A percentile compares a stretch with the other conserved stretches of the same genome.
Evolutionary conservation across 352 stramenopile genomes (phyloP).

Genomic region (Pythium dissimile): DNA sequence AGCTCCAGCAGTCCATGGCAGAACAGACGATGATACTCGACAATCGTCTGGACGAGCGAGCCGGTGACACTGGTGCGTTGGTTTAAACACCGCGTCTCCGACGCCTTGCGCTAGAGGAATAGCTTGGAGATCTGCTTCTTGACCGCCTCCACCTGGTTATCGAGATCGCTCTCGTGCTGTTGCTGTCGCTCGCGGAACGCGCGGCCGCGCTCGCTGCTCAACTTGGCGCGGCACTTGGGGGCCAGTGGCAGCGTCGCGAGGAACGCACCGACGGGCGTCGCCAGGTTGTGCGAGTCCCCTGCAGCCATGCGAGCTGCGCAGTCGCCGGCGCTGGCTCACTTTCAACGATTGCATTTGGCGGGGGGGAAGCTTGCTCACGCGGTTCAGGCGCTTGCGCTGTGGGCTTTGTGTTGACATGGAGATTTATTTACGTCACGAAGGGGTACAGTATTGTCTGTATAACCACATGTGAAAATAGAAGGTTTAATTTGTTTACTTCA

Average conservation of each 20-base stretch:
- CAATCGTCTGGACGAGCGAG: constrained; percentile 9
- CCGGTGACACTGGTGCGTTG: background rate
- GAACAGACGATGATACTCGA: constrained; percentile 22
- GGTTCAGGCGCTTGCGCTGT: too few relatives aligned
- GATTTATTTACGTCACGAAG: too few relatives aligned
- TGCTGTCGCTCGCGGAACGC: constrained; percentile 17
- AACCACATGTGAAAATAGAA: too few relatives aligned
- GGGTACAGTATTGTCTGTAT: too few relatives aligned
- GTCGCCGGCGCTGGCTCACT: background rate
- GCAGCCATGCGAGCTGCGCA: constrained; percentile 6
- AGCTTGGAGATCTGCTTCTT: constrained; percentile 10
- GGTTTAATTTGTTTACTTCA: too few relatives aligned
- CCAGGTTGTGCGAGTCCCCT: constrained; percentile 1
- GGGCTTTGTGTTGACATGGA: too few relatives aligned
- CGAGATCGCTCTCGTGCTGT: constrained; percentile 5
- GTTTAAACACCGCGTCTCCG: constrained; percentile 5
- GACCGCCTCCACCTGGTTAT: background rate
- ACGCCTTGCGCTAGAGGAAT: background rate
- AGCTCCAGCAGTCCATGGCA: constrained; percentile 4
- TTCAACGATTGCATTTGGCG: too few relatives aligned
- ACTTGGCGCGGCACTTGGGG: constrained; percentile 8
- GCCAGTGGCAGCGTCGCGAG: constrained; percentile 10
- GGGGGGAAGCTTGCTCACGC: too few relatives aligned
- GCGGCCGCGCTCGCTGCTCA: constrained; percentile 15
- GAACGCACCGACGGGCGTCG: constrained; percentile 17